These are phyloP conservation scores for Brassica napus DNA, from an alignment of 345 rosid species.

Conservation along the genomic window Da-Ae NC_063451.1:1873001-1873500, in stretches of 20 bases:
- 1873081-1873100: conserved; percentile 63
- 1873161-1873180: conserved; percentile 87
- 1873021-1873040: conserved; percentile 65
- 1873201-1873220: conserved; percentile 82
- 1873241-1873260: conserved; percentile 55
- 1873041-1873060: conserved; percentile 88
- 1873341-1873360: conserved; percentile 39
- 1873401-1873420: conserved; percentile 46
- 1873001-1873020: conserved; percentile 63
- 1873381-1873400: conserved; percentile 70
- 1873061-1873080: conserved; percentile 76
- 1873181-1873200: conserved; percentile 88
- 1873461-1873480: neutral
- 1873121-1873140: conserved; percentile 86
- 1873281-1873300: conserved; percentile 50
- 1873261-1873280: conserved; percentile 30
- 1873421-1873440: conserved; percentile 13
- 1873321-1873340: conserved; percentile 58
- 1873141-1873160: conserved; percentile 94
- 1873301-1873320: conserved; percentile 48
- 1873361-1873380: conserved; percentile 57
- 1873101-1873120: conserved; percentile 65
- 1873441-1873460: neutral
- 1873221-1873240: conserved; percentile 87
- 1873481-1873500: neutral